These are phyloP conservation scores for Blastomyces gilchristii DNA, from an alignment of 2,329 filamentous ascomycete species.

Conservation along the genomic window DNA sequence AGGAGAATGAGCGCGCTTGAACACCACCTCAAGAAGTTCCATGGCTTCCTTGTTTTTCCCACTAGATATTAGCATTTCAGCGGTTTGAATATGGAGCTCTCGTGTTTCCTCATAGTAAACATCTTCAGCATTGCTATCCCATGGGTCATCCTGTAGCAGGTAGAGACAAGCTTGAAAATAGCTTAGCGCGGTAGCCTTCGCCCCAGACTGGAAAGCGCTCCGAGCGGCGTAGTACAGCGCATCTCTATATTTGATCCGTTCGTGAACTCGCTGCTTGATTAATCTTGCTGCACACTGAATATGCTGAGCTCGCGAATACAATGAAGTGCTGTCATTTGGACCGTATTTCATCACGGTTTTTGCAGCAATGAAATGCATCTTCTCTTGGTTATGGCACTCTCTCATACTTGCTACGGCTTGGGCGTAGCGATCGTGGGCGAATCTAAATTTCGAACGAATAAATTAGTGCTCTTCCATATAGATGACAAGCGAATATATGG, in stretches of 20 bases:
- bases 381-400: conserved; percentile 54
- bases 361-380: conserved; percentile 88
- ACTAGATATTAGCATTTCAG: conserved; percentile 75
- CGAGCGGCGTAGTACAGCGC: conserved; percentile 71
- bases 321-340: conserved; percentile 48
- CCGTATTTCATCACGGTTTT: conserved; percentile 67
- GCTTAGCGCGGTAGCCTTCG: conserved; percentile 67
- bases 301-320: conserved; percentile 69
- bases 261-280: conserved; percentile 55
- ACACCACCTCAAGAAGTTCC: conserved; percentile 58
- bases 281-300: conserved; percentile 67
- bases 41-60: conserved; percentile 59
- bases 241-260: conserved; percentile 59
- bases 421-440: conserved; percentile 79
- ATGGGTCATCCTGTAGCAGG: conserved; percentile 70
- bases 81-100: conserved; percentile 64
- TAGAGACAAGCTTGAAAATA: conserved; percentile 68
- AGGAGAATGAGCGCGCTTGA: conserved; percentile 57
- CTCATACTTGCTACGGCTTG: conserved; percentile 61
- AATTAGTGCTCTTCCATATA: background rate
- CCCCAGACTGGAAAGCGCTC: conserved; percentile 69
- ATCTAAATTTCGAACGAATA: conserved; percentile 37
- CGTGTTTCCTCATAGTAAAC: conserved; percentile 80
- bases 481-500: background rate
- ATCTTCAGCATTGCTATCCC: conserved; percentile 60